Evolutionary conservation across 1,284 basidiomycete species (phyloP).

Genomic region (Apiotrichum domesticum): DNA sequence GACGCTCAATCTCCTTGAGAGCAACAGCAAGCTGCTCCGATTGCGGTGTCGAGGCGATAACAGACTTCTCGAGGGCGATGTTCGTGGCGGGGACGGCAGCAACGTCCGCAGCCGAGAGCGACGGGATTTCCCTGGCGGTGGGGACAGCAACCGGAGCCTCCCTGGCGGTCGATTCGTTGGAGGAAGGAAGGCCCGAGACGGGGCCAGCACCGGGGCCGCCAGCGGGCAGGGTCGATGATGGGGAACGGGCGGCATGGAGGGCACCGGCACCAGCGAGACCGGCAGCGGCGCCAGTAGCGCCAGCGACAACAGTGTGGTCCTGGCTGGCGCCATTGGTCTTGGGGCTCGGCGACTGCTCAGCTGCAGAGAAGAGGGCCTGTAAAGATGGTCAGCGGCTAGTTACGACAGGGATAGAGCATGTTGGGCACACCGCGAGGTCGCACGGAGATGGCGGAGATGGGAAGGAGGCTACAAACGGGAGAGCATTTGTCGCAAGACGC

Average conservation of each 20-base stretch:
- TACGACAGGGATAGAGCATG: too few species aligned
- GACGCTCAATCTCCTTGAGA: constrained; percentile 42
- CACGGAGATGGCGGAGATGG: background rate
- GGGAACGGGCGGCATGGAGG: background rate
- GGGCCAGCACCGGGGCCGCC: background rate
- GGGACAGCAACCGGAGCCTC: constrained; percentile 3
- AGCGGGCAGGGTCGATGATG: background rate
- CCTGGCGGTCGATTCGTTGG: constrained; percentile 4
- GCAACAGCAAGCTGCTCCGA: constrained; percentile 42
- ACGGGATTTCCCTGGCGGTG: constrained; percentile 17
- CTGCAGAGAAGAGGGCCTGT: constrained; percentile 34
- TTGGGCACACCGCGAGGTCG: constrained; percentile 4
- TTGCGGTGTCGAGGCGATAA: constrained; percentile 35
- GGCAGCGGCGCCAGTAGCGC: background rate
- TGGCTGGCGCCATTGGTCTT: constrained; percentile 9
- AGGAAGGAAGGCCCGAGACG: background rate
- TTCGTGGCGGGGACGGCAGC: constrained; percentile 26
- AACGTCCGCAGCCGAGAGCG: constrained; percentile 30
- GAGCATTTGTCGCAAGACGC: background rate
- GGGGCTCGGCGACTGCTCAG: constrained; percentile 30
- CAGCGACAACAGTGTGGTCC: constrained; percentile 8
- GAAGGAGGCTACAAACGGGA: constrained; percentile 4
- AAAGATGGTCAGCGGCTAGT: constrained; percentile 6
- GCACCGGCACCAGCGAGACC: background rate
- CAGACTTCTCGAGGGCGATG: constrained; percentile 33